Percentiles rank a stretch among this genome's conserved stretches.
Conservation (phyloP, 768 basidiomycete species). For the Candolleomyces aberdarensis region DNA sequence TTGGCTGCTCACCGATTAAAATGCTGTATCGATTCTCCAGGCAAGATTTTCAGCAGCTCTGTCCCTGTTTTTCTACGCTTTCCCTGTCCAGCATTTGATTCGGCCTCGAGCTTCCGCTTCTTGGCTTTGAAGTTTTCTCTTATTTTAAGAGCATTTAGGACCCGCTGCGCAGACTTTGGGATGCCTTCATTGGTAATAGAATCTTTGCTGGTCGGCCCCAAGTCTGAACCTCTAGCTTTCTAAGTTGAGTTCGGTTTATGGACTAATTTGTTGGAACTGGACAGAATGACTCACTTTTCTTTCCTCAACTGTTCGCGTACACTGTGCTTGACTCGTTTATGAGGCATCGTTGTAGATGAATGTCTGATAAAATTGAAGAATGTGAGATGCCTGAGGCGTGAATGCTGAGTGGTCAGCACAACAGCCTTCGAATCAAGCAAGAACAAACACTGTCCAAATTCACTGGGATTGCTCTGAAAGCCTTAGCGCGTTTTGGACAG, state of each 20-base stretch:
- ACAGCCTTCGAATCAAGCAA: too few species aligned
- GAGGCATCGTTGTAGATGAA: constrained; percentile 44
- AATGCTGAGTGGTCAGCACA: too few species aligned
- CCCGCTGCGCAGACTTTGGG: constrained; percentile 65
- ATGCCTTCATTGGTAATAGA: constrained; percentile 52
- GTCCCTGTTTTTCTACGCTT: constrained; percentile 33
- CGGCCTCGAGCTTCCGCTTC: constrained; percentile 37
- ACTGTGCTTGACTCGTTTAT: constrained; percentile 59
- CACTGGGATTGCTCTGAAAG: too few species aligned
- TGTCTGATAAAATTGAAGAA: too few species aligned
- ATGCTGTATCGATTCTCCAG: constrained; percentile 70
- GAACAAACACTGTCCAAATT: too few species aligned
- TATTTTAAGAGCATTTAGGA: constrained; percentile 60
- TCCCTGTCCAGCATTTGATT: constrained; percentile 17
- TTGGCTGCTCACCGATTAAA: constrained; percentile 57
- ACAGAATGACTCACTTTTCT: constrained; percentile 35
- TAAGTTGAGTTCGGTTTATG: not conserved
- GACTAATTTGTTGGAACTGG: not conserved
- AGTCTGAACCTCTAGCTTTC: constrained; percentile 43
- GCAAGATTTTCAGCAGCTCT: constrained; percentile 44
- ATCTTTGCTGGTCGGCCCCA: constrained; percentile 39
- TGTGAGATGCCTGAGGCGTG: too few species aligned
- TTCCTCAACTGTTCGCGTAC: constrained; percentile 40
- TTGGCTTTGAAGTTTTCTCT: constrained; percentile 53
- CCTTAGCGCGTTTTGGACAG: too few species aligned